Base-by-base conservation (phyloP, 2,329 filamentous ascomycete genomes). In the Cladorrhinum sp. region DNA sequence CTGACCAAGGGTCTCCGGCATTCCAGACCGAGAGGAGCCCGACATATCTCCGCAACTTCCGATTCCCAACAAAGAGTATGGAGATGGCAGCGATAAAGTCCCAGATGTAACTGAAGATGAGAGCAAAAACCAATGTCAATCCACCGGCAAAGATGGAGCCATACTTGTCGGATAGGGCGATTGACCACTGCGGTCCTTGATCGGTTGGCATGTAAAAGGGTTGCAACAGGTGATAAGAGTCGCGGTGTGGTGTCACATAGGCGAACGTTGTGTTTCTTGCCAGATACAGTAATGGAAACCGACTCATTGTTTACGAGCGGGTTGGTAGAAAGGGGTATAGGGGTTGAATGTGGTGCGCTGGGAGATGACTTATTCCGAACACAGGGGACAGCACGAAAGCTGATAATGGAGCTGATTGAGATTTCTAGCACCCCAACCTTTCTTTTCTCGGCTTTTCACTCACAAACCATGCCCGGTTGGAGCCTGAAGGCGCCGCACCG, bases 81-180 rank as follows among this genome's bases (percentile, higher is more conserved):
- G 49, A 46, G 3, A 48, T 54, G 5, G 54, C 33, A 12, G 50
- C 53, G 20, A 60, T 36, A 26, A 58, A 42, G n/a, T 48, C 46
- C 61, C 61, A 63, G 20, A 60, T 26, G 57, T 58, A 63, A 2
- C 48, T 10, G 30, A 63, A 60, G 6, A 63, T 60, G 21, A 60
- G 48, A 1, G 57, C 59, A 16, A 60, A 52, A 16, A 58, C 36
- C 24, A 58, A 39, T 12, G 46, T 51, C 20, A 63, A 33, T 7
- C 48, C 48, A 2, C 57, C 26, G 14, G 52, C 54, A 50, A 63
- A 18, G 50, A 49, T 49, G 24, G 33, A 39, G 20, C 57, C 55
- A 18, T 20, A 55, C 20, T 33, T 51, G 24, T 28, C 50, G 4
- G 54, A 33, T 48, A 63, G 54, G 4, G 61, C 57, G 8, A 63